These are phyloP conservation scores for Phytophthora sp. DNA, from an alignment of 352 stramenopile genomes.

Conservation along the genomic window DNA sequence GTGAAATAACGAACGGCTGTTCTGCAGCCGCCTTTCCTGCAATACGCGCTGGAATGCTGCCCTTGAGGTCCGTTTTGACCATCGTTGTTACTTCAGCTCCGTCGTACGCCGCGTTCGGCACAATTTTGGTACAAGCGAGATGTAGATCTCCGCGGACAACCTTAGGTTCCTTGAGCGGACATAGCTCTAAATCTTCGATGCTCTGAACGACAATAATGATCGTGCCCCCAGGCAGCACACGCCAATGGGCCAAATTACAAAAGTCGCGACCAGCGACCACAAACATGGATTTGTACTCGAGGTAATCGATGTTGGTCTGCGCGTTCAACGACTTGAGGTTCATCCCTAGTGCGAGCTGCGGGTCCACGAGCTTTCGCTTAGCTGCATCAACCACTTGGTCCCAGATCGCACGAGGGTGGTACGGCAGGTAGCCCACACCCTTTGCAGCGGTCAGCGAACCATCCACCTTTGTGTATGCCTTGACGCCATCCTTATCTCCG, in stretches of 20 bases:
- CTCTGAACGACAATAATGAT: constrained; percentile 76
- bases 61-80: constrained; percentile 77
- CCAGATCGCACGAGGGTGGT: constrained; percentile 59
- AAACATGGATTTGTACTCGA: constrained; percentile 85
- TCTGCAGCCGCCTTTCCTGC: constrained; percentile 66
- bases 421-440: constrained; percentile 56
- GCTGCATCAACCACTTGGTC: constrained; percentile 57
- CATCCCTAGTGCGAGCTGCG: constrained; percentile 53
- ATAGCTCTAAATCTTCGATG: constrained; percentile 61
- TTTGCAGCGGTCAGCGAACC: constrained; percentile 68
- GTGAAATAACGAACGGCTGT: constrained; percentile 68
- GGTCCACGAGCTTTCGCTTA: constrained; percentile 60
- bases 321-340: constrained; percentile 51
- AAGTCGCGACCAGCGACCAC: constrained; percentile 79
- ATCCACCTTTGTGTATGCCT: constrained; percentile 71
- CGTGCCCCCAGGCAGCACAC: constrained; percentile 60
- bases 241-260: constrained; percentile 74
- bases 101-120: constrained; percentile 62
- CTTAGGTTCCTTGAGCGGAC: constrained; percentile 72
- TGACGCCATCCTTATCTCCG: constrained; percentile 73
- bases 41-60: constrained; percentile 69
- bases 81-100: constrained; percentile 69
- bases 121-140: constrained; percentile 70
- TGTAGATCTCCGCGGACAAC: constrained; percentile 71
- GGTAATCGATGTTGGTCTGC: constrained; percentile 72